Percentiles rank a stretch among this genome's conserved stretches.
Evolutionary conservation across 1,284 basidiomycete species (phyloP).

Genomic region (Gymnopus androsaceus): DNA sequence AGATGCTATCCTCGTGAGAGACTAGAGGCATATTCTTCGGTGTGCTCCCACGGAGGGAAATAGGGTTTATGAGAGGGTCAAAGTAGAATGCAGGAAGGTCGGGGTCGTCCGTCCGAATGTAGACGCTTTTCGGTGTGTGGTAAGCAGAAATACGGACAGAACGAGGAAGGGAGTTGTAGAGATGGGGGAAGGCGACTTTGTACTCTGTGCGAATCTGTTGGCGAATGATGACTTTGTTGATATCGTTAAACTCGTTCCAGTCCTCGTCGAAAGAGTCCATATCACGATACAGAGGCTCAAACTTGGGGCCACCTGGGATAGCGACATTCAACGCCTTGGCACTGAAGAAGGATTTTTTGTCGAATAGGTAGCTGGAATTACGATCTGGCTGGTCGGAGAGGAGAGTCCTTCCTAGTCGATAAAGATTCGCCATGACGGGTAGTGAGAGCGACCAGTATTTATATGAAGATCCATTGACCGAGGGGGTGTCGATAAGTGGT

Average conservation of each 20-base stretch:
- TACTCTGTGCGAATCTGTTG: constrained; percentile 99
- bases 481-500: constrained; percentile 85
- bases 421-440: constrained; percentile 95
- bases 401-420: constrained; percentile 92
- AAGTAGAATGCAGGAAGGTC: constrained; percentile 99
- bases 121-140: constrained; percentile 95
- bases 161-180: constrained; percentile 98
- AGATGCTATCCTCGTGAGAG: constrained; percentile 89
- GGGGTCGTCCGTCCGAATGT: constrained; percentile 98
- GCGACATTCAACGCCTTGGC: constrained; percentile 98
- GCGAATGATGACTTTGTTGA: constrained; percentile 99
- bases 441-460: constrained; percentile 91
- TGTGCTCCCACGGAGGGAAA: constrained; percentile 83
- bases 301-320: constrained; percentile 98
- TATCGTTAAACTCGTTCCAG: constrained; percentile 99
- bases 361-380: constrained; percentile 92
- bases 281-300: constrained; percentile 92
- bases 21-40: constrained; percentile 84
- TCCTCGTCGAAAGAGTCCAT: constrained; percentile 98
- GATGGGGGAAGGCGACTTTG: constrained; percentile 98
- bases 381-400: constrained; percentile 90
- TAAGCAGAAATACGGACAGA: constrained; percentile 92
- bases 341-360: constrained; percentile 98
- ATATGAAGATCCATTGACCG: constrained; percentile 93
- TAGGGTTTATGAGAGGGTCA: constrained; percentile 96